These are phyloP conservation scores for Dissoconium aciculare DNA, from an alignment of 2,329 filamentous ascomycete genomes.

Conservation along the genomic window DNA sequence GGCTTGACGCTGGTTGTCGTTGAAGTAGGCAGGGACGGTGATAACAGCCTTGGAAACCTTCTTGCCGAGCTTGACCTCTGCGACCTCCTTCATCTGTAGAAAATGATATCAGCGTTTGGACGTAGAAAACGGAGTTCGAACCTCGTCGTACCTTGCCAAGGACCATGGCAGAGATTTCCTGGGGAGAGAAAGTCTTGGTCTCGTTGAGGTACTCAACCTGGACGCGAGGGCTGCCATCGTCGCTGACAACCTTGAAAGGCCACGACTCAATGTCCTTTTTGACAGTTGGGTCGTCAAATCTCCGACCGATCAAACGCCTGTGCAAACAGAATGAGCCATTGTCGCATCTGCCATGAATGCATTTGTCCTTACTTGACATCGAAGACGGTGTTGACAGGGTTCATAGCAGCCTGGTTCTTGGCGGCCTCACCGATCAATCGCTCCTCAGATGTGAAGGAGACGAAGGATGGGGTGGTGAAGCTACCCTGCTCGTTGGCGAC, in stretches of 20 bases:
- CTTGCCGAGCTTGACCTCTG: conserved; percentile 95
- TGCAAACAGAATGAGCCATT: conserved; percentile 19
- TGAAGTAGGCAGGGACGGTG: conserved; percentile 99
- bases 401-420: conserved; percentile 99
- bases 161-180: conserved; percentile 99
- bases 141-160: conserved; percentile 64
- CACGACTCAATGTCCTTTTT: conserved; percentile 99
- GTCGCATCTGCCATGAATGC: conserved; percentile 2
- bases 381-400: conserved; percentile 95
- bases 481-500: conserved; percentile 98
- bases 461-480: conserved; percentile 97
- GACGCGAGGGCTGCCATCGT: conserved; percentile 75
- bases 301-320: conserved; percentile 93
- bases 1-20: conserved; percentile 98
- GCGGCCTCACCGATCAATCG: conserved; percentile 98
- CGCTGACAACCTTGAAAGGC: conserved; percentile 97
- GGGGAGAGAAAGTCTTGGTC: conserved; percentile 89
- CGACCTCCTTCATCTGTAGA: conserved; percentile 91
- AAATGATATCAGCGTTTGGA: conserved; percentile 10
- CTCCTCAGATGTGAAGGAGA: conserved; percentile 97
- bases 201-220: conserved; percentile 92
- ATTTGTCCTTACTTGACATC: conserved; percentile 57
- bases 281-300: conserved; percentile 87
- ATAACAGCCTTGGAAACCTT: conserved; percentile 98
- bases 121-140: not conserved